Base-by-base conservation (phyloP, 2,329 filamentous ascomycete genomes). In the Colletotrichum lentis region DNA sequence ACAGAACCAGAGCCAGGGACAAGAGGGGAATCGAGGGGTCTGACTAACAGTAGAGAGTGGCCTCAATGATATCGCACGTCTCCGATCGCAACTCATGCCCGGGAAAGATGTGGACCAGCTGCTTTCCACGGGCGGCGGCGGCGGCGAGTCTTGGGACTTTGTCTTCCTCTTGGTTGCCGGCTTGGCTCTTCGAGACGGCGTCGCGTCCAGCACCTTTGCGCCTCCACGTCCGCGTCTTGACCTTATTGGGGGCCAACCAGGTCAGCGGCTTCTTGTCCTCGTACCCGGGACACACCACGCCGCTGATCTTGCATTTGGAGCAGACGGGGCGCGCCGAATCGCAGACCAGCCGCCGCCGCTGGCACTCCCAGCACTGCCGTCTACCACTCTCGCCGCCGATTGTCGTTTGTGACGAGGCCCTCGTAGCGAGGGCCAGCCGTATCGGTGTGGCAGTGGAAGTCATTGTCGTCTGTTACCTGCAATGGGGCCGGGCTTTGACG, bases 341-440 rank as follows among this genome's bases (percentile, higher is more conserved):
- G 69, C 80, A 82, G 20, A 80, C 79, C 7, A 81, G 66, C 18
- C 75, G 71, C 2, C 79, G 78, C 16, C 79, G 76, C 31, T 74
- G 77, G 65, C 80, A 82, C 69, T 81, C 80, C 80, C 79, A 82
- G 69, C 80, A 82, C 53, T 80, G 77, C 37, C 66, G 49, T n/a
- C 57, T 57, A 31, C 27, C 27, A 10, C 27, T 31, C 7, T 10
- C 27, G 27, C 27, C 27, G 27, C 27, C 27, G 27, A n/a, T 10
- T 5, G 16, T 35, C 24, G 55, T 55, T 5, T 59, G 53, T 12
- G 43, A 14, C 5, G 46, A 37, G 20, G 7, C 18, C 44, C 22
- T 22, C 2, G 5, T 20, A 10, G 46, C 41, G 35, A 52, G 41
- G 7, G 49, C 62, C 44, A 59, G 10, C 5, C 27, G 24, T 44